Evolutionary conservation across 2,329 filamentous ascomycete genomes (phyloP), one percentile per base, ranked within the genome.

Genomic region (Cladosporium colombiae): DNA sequence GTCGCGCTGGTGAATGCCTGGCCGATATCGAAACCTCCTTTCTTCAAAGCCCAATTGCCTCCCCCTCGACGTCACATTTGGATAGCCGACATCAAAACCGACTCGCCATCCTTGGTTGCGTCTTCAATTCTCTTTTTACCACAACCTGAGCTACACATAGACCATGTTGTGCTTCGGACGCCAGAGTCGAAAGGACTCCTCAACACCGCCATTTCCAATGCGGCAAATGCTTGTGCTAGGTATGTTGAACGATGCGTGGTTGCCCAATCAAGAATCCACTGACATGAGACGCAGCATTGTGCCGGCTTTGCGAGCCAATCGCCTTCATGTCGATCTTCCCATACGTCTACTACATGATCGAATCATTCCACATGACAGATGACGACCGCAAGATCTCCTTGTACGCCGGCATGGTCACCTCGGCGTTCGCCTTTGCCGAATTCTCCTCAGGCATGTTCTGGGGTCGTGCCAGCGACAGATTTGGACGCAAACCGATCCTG

Each of bases 281-380:
- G 50, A 63, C 49, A 46, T 18, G 18, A 8, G 18, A 10, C 29
- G 13, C 64, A 65, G 64, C 57, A 35, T 46, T 97, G 75, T 97
- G 93, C 81, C 90, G 95, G 75, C 94, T 99, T 82, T 97, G 93
- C 83, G 95, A 99, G 78, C 95, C 95, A 62, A 98, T 99, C 78
- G 95, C 95, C 6, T 98, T 99, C 84, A 98, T 97, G 92, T 97
- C 93, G 63, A 97, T 98, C 72, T 98, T 99, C 77, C 95, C 95
- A 1, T 99, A 98, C 79, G 93, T 96, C 72, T 98, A 97, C 82
- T 94, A 91, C 82, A 98, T 99, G 95, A 90, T 98, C 72, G 85
- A 93, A 74, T 92, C 93, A 68, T 98, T 98, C 80, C 84, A 91
- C 74, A 89, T 97, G 76, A 91, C 93, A 68, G 84, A 91, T 56